Conservation (phyloP, 106 monocot species). For the Amphibolis antarctica region DNA sequence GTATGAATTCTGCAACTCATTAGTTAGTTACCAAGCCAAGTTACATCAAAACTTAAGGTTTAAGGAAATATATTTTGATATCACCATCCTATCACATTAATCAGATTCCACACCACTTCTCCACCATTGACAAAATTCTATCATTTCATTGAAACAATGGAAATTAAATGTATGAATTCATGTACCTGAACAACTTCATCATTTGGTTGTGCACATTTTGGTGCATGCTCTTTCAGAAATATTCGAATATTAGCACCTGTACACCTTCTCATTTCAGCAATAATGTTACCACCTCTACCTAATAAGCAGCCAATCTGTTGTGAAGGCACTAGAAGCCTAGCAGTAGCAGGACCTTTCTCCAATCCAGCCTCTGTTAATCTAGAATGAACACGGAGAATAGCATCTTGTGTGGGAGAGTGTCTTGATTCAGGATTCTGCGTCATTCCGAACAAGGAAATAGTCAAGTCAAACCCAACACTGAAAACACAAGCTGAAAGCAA, state of each 20-base stretch:
- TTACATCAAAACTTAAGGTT: too few species aligned
- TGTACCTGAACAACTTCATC: slow-evolving; percentile 81
- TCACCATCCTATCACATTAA: too few species aligned
- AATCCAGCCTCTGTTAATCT: slow-evolving; percentile 32
- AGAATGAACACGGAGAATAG: slow-evolving; percentile 59
- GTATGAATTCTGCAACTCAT: too few species aligned
- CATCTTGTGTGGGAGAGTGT: slow-evolving; percentile 73
- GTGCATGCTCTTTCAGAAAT: slow-evolving; percentile 61
- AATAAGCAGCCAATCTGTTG: slow-evolving; percentile 73
- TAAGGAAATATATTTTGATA: too few species aligned
- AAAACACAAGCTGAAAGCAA: not conserved
- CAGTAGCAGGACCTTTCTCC: slow-evolving; percentile 44
- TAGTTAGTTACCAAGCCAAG: too few species aligned
- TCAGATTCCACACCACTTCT: too few species aligned
- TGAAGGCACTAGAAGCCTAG: slow-evolving; percentile 75
- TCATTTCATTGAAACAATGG: too few species aligned
- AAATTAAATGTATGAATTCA: not conserved
- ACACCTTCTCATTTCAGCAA: slow-evolving; percentile 74
- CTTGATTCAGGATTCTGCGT: slow-evolving; percentile 49
- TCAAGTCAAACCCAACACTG: too few species aligned
- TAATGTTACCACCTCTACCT: slow-evolving; percentile 67
- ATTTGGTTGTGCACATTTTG: slow-evolving; percentile 66
- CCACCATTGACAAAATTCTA: too few species aligned
- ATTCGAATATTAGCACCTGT: slow-evolving; percentile 78
- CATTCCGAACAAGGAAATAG: not conserved